These are phyloP conservation scores for Leptomonas pyrrhocoris DNA, from an alignment of 208 protist species.

Conservation along the genomic window DNA sequence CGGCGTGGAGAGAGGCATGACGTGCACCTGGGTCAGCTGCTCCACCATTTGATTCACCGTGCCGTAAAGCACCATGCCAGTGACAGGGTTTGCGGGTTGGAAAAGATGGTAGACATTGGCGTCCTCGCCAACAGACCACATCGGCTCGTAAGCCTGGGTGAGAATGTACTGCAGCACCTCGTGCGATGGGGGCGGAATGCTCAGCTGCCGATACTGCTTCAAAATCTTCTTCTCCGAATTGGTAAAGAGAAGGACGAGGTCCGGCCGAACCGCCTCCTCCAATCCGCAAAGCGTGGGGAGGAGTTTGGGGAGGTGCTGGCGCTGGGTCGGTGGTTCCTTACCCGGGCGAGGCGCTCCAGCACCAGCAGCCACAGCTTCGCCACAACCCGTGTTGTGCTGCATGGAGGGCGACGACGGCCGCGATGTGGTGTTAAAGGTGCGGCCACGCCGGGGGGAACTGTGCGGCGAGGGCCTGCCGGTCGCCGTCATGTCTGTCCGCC, in stretches of 20 bases:
- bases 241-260: conserved; percentile 35
- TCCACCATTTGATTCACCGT: conserved; percentile 71
- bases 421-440: neutral
- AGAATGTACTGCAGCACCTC: conserved; percentile 40
- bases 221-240: conserved; percentile 29
- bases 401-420: neutral
- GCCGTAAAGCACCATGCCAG: conserved; percentile 44
- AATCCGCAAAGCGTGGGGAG: conserved; percentile 38
- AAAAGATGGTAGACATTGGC: conserved; percentile 40
- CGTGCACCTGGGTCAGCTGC: conserved; percentile 60
- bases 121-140: conserved; percentile 60
- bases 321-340: conserved; percentile 2
- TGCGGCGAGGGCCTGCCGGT: neutral
- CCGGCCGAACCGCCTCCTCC: conserved; percentile 28
- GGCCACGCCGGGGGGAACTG: neutral
- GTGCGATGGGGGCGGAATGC: conserved; percentile 24
- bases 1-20: conserved; percentile 29
- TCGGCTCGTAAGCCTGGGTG: conserved; percentile 38
- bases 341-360: neutral
- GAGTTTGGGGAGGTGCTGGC: conserved; percentile 22
- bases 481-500: too few species aligned
- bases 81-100: conserved; percentile 22
- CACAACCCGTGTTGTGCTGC: neutral
- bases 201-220: conserved; percentile 38
- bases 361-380: neutral